Evolutionary conservation across 2,329 filamentous ascomycete species (phyloP).

Genomic region (Colletotrichum tropicicola): DNA sequence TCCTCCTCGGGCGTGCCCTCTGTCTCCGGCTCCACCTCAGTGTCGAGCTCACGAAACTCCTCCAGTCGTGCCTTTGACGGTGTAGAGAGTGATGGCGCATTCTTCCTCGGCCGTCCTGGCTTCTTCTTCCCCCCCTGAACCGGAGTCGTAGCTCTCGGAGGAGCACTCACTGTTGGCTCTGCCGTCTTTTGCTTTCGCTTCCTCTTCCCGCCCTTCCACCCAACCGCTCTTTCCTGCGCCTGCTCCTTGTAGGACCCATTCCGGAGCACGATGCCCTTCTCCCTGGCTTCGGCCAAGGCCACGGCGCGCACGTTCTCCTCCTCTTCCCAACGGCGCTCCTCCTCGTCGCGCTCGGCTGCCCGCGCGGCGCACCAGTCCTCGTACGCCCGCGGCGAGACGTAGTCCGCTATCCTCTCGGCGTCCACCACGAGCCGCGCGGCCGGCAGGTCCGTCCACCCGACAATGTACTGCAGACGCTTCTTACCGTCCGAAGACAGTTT

Average conservation of each 20-base stretch:
- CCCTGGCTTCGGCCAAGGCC: constrained; percentile 6
- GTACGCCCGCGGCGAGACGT: constrained; percentile 63
- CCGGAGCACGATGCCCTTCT: neutral
- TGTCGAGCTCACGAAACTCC: constrained; percentile 38
- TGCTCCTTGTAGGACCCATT: neutral
- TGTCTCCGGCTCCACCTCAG: constrained; percentile 35
- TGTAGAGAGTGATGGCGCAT: constrained; percentile 45
- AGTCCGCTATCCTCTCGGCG: constrained; percentile 60
- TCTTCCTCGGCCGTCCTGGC: constrained; percentile 35
- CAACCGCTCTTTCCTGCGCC: neutral
- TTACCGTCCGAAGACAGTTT: constrained; percentile 44
- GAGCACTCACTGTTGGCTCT: too few relatives aligned
- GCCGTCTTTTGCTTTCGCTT: neutral
- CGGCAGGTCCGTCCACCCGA: constrained; percentile 64
- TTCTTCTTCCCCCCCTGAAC: constrained; percentile 36
- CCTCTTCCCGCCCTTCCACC: neutral
- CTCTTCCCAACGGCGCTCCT: constrained; percentile 39
- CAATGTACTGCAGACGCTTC: constrained; percentile 60
- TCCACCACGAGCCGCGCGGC: constrained; percentile 56
- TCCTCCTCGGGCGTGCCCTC: constrained; percentile 36
- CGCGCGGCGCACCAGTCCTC: constrained; percentile 65
- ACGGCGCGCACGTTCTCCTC: constrained; percentile 33
- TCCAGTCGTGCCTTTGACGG: constrained; percentile 43
- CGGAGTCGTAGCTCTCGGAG: constrained; percentile 32
- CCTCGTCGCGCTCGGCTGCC: constrained; percentile 52